Conservation (phyloP, 176 grass and related monocot genomes). For the Raddia distichophylla region DNA sequence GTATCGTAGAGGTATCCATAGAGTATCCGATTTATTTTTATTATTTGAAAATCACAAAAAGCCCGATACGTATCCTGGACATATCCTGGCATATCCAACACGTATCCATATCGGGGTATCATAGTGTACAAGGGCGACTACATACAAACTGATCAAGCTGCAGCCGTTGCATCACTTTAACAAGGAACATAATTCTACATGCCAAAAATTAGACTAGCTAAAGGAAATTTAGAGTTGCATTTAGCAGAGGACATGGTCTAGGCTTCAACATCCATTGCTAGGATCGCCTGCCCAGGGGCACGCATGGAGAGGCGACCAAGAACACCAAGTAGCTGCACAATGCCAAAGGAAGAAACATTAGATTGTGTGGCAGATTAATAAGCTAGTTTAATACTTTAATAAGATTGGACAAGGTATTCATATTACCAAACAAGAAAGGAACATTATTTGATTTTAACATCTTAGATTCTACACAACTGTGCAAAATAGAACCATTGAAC, state of each 20-base stretch:
- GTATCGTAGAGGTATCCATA: no score
- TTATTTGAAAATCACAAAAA: no score
- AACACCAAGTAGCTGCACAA: conserved; percentile 26
- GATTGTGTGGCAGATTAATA: no score
- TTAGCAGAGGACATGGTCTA: conserved; percentile 3
- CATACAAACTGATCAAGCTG: neutral
- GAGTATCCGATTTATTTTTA: no score
- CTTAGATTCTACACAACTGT: neutral
- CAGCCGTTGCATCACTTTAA: neutral
- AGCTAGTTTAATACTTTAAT: no score
- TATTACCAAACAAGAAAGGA: neutral
- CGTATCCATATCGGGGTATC: no score
- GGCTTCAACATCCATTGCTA: conserved; percentile 8
- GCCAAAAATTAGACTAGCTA: conserved; percentile 12
- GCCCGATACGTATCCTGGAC: no score
- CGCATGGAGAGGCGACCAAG: conserved; percentile 7
- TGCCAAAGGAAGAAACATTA: neutral
- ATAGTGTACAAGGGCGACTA: conserved; percentile 8
- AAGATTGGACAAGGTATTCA: no score
- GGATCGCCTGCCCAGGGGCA: conserved; percentile 10
- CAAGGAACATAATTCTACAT: conserved; percentile 1
- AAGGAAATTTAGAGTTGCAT: neutral
- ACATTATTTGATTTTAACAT: neutral
- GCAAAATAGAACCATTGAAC: neutral
- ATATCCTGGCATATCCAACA: no score